These are phyloP conservation scores for Deinandra increscens DNA, from an alignment of 129 eudicot genomes.

Conservation along the genomic window DNA sequence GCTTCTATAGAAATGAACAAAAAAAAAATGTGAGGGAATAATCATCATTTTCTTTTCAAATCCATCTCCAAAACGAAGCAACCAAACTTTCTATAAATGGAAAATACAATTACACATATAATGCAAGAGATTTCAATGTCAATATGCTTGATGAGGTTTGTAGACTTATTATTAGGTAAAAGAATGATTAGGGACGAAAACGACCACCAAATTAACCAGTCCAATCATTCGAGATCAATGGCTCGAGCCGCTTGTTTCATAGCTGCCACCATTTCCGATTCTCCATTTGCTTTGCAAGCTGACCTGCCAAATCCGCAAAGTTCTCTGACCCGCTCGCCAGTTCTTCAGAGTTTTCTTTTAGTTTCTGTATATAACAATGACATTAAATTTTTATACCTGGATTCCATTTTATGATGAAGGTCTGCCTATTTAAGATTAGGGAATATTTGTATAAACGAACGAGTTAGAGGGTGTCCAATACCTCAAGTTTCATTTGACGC, in stretches of 20 bases:
- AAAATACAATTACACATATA: constrained; percentile 11
- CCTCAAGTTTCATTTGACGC: constrained; percentile 95
- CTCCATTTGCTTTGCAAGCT: constrained; percentile 80
- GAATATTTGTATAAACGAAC: background rate
- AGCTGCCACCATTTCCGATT: constrained; percentile 95
- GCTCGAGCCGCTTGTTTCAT: constrained; percentile 29
- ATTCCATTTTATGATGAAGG: background rate
- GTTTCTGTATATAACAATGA: constrained; percentile 44
- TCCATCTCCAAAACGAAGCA: background rate
- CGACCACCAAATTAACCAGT: background rate
- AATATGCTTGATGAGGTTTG: constrained; percentile 2
- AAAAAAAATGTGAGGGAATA: too few relatives aligned
- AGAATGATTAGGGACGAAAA: background rate
- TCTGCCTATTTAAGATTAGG: background rate
- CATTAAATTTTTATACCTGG: background rate
- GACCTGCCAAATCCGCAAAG: constrained; percentile 73
- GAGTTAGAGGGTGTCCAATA: constrained; percentile 23
- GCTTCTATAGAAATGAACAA: too few relatives aligned
- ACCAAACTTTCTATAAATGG: constrained; percentile 22
- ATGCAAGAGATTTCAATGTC: background rate
- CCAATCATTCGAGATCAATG: background rate
- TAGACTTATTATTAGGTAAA: constrained; percentile 13
- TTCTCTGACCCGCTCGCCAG: constrained; percentile 69
- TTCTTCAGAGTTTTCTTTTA: constrained; percentile 67
- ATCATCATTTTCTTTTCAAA: background rate